phyloP scores from a whole-genome alignment of 495 filamentous ascomycete species.

The Tuber microsphaerosporum region DNA sequence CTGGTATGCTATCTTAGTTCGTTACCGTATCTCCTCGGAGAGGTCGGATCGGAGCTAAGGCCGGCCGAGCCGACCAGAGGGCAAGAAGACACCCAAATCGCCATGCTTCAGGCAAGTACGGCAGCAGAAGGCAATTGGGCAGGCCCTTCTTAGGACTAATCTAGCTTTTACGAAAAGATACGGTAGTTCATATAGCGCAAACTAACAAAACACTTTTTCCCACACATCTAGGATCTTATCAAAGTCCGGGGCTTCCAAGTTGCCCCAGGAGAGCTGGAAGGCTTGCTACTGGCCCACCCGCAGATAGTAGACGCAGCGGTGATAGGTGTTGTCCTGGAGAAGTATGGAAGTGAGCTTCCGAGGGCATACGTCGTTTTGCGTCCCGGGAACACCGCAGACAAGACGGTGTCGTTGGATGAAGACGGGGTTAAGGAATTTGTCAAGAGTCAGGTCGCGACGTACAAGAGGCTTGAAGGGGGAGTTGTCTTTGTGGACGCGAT shows the following conservation, averaged over 20 bases:
- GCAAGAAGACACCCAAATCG: neutral
- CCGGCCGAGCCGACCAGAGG: neutral
- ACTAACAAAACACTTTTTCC: neutral
- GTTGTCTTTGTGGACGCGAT: constrained; percentile 57
- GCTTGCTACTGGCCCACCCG: constrained; percentile 53
- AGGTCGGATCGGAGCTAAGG: neutral
- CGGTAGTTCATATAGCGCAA: neutral
- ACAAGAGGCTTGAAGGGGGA: constrained; percentile 59
- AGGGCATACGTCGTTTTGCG: constrained; percentile 49
- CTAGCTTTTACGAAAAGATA: neutral
- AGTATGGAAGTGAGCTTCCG: constrained; percentile 52
- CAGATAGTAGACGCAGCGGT: constrained; percentile 54
- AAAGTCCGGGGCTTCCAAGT: constrained; percentile 43
- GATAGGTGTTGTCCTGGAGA: constrained; percentile 45
- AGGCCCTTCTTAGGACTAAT: neutral
- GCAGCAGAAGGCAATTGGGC: neutral
- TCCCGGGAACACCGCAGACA: constrained; percentile 7
- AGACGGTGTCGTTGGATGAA: constrained; percentile 40
- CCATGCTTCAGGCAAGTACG: too few species aligned
- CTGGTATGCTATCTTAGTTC: constrained; percentile 15
- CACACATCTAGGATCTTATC: constrained; percentile 48
- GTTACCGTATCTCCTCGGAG: neutral
- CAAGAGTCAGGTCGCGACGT: constrained; percentile 46
- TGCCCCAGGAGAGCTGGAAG: constrained; percentile 57
- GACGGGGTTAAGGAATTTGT: constrained; percentile 48